These are phyloP conservation scores for Beauveria bassiana DNA, from an alignment of 2,329 filamentous ascomycete species.

Conservation along the genomic window DNA sequence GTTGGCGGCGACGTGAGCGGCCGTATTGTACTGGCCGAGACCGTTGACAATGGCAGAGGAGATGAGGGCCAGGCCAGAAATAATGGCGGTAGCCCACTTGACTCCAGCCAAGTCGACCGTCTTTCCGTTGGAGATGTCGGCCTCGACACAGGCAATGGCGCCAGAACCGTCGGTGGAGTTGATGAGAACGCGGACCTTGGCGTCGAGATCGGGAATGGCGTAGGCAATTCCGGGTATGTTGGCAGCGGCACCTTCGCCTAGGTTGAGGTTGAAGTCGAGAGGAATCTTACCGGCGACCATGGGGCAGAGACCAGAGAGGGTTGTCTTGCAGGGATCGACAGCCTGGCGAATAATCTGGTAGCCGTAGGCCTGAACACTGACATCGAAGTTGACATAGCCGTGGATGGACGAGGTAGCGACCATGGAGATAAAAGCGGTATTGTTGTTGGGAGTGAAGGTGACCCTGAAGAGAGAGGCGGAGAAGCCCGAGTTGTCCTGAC, in stretches of 20 bases:
- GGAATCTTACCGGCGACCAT: slow-evolving; percentile 82
- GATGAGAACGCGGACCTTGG: slow-evolving; percentile 73
- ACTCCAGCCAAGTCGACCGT: slow-evolving; percentile 85
- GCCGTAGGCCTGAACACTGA: slow-evolving; percentile 76
- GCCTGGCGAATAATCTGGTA: slow-evolving; percentile 59
- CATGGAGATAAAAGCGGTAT: slow-evolving; percentile 64
- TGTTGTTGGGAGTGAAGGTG: slow-evolving; percentile 67
- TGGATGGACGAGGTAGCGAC: slow-evolving; percentile 75
- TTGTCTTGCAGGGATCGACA: slow-evolving; percentile 67
- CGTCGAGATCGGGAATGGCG: slow-evolving; percentile 84
- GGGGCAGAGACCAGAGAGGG: slow-evolving; percentile 73
- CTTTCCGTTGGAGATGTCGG: slow-evolving; percentile 81
- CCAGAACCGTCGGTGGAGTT: slow-evolving; percentile 55
- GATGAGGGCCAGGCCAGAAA: slow-evolving; percentile 74
- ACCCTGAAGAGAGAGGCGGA: slow-evolving; percentile 86
- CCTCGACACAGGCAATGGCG: slow-evolving; percentile 79
- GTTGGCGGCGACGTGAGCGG: slow-evolving; percentile 88
- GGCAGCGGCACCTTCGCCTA: slow-evolving; percentile 49
- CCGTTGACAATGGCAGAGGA: slow-evolving; percentile 86
- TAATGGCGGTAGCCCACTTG: slow-evolving; percentile 82
- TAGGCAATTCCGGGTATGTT: slow-evolving; percentile 80
- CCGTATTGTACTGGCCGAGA: slow-evolving; percentile 86
- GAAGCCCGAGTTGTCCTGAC: slow-evolving; percentile 77
- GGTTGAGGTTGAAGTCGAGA: slow-evolving; percentile 59
- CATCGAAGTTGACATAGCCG: slow-evolving; percentile 71